A percentile compares a stretch with the other conserved stretches of the same genome.
Evolutionary conservation across 345 rosid species (phyloP).

Genomic region (Bretschneidera sinensis): DNA sequence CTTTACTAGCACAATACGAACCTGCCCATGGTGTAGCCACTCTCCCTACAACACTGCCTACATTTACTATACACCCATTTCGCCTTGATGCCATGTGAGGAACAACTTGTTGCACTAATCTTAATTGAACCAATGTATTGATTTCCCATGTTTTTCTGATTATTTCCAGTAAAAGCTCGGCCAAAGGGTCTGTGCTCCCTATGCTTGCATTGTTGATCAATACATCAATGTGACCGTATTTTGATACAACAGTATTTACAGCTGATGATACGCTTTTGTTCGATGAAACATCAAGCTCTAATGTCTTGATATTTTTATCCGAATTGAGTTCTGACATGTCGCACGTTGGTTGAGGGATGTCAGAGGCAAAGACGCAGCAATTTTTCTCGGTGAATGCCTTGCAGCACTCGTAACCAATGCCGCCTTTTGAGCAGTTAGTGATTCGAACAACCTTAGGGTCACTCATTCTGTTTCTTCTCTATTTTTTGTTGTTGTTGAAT

Average conservation of each 20-base stretch:
- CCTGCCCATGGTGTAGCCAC: conserved; percentile 68
- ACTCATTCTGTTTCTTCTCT: conserved; percentile 24
- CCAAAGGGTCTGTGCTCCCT: conserved; percentile 52
- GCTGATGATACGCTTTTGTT: conserved; percentile 42
- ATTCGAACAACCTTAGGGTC: conserved; percentile 48
- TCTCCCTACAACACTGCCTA: conserved; percentile 54
- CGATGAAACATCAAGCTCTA: conserved; percentile 51
- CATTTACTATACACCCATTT: conserved; percentile 46
- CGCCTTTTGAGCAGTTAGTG: conserved; percentile 66
- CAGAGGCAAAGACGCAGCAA: conserved; percentile 51
- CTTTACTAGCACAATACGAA: conserved; percentile 60
- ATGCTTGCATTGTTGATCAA: conserved; percentile 54
- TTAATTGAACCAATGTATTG: conserved; percentile 54
- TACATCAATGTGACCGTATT: conserved; percentile 41
- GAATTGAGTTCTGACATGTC: conserved; percentile 38
- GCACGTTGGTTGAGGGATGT: conserved; percentile 33
- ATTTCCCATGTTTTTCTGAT: conserved; percentile 53
- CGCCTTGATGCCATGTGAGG: conserved; percentile 53
- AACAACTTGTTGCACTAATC: conserved; percentile 61
- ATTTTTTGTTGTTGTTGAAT: background rate
- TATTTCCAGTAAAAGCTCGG: conserved; percentile 42
- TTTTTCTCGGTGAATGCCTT: conserved; percentile 49
- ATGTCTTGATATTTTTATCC: conserved; percentile 21
- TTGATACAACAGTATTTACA: conserved; percentile 29
- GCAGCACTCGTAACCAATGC: conserved; percentile 66